A percentile compares a stretch with the other conserved stretches of the same genome.
Conservation (phyloP, 768 basidiomycete species). For the Boletus huronensis region DNA sequence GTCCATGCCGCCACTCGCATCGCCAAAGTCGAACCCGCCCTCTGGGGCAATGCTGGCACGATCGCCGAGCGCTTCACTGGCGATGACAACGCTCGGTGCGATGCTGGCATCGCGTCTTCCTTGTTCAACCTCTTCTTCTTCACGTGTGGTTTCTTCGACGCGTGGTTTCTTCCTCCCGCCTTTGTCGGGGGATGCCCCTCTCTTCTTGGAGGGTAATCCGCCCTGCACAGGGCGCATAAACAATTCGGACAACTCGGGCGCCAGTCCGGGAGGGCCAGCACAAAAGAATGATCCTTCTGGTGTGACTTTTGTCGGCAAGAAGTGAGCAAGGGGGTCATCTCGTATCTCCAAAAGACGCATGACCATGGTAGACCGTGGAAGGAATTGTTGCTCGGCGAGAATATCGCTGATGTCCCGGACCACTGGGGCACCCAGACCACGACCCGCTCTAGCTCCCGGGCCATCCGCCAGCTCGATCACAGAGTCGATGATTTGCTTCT, state of each 20-base stretch:
- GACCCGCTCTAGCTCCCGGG: slow-evolving; percentile 49
- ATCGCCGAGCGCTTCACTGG: slow-evolving; percentile 53
- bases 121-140: slow-evolving; percentile 64
- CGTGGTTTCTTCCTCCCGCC: slow-evolving; percentile 57
- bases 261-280: slow-evolving; percentile 80
- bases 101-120: slow-evolving; percentile 64
- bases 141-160: slow-evolving; percentile 45
- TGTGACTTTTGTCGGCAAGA: slow-evolving; percentile 77
- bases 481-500: slow-evolving; percentile 89
- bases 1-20: slow-evolving; percentile 52
- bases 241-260: slow-evolving; percentile 75
- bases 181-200: slow-evolving; percentile 54
- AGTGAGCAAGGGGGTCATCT: slow-evolving; percentile 79
- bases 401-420: slow-evolving; percentile 62
- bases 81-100: slow-evolving; percentile 57
- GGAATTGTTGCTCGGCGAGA: slow-evolving; percentile 74
- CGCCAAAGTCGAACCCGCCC: slow-evolving; percentile 58
- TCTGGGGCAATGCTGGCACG: slow-evolving; percentile 53
- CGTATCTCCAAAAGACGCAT: slow-evolving; percentile 86
- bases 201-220: slow-evolving; percentile 53
- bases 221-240: slow-evolving; percentile 74
- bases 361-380: slow-evolving; percentile 80
- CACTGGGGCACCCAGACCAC: slow-evolving; percentile 57
- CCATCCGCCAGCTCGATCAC: slow-evolving; percentile 79
- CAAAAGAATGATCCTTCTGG: slow-evolving; percentile 73